Percentiles rank a stretch among this genome's conserved stretches.
These are phyloP conservation scores for Sequoia sempervirens DNA, from an alignment of 75 land plant species.

Conservation along the genomic window DNA sequence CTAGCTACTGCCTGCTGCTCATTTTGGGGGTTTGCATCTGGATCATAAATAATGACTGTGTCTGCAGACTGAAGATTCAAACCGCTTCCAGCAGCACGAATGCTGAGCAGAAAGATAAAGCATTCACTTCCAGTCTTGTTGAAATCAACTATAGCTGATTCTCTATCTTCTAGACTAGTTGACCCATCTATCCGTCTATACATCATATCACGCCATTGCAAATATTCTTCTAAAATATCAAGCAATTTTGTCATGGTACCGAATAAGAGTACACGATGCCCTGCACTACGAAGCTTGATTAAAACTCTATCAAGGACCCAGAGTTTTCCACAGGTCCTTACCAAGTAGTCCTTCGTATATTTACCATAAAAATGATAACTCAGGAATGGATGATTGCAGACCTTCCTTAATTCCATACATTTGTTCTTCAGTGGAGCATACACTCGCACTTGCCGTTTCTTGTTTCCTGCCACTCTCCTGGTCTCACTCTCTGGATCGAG, in stretches of 20 bases:
- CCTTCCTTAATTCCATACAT: conserved; percentile 50
- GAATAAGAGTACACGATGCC: conserved; percentile 47
- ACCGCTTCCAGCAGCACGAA: conserved; percentile 98
- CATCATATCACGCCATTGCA: conserved; percentile 41
- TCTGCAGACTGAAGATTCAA: conserved; percentile 97
- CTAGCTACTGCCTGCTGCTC: conserved; percentile 99
- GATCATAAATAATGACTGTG: conserved; percentile 96
- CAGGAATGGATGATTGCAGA: conserved; percentile 45
- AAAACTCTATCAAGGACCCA: conserved; percentile 47
- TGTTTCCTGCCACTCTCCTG: conserved; percentile 25
- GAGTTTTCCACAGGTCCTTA: conserved; percentile 44
- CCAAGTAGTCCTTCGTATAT: conserved; percentile 19
- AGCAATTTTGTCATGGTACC: conserved; percentile 47
- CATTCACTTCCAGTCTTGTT: conserved; percentile 77
- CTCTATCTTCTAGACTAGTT: conserved; percentile 52
- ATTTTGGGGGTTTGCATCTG: conserved; percentile 98
- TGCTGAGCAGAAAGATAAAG: conserved; percentile 93
- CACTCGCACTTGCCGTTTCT: conserved; percentile 33
- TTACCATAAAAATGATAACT: conserved; percentile 31
- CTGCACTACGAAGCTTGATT: conserved; percentile 35
- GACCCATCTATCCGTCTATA: conserved; percentile 53
- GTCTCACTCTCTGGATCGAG: conserved; percentile 21
- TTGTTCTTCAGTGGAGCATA: conserved; percentile 49
- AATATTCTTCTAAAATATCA: conserved; percentile 45
- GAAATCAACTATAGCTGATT: conserved; percentile 95